Conservation (phyloP, 1,284 basidiomycete species). For the Ganoderma resinaceum region DNA sequence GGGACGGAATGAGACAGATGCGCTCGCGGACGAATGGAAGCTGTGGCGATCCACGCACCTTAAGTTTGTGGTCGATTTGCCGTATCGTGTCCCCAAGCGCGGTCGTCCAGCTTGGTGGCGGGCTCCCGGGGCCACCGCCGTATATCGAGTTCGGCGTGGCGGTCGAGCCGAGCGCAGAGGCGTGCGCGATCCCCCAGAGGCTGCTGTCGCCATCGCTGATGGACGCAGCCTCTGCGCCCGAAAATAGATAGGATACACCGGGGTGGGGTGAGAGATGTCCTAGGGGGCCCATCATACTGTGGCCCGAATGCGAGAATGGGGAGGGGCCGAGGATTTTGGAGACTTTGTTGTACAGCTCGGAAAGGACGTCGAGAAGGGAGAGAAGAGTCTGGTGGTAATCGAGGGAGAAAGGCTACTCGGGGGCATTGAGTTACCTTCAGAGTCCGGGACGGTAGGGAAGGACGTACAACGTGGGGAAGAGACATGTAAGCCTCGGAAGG, state of each 20-base stretch:
- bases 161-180: constrained; percentile 34
- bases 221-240: constrained; percentile 43
- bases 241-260: constrained; percentile 81
- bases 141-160: constrained; percentile 37
- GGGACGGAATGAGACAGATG: constrained; percentile 14
- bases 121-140: constrained; percentile 52
- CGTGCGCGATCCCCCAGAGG: constrained; percentile 77
- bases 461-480: constrained; percentile 74
- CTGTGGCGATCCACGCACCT: constrained; percentile 54
- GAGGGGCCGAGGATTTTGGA: constrained; percentile 81
- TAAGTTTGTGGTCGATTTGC: constrained; percentile 84
- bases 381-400: constrained; percentile 89
- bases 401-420: constrained; percentile 75
- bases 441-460: neutral
- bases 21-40: neutral
- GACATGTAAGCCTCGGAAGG: constrained; percentile 74
- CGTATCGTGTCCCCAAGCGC: constrained; percentile 73
- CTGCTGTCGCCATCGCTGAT: constrained; percentile 55
- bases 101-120: constrained; percentile 66
- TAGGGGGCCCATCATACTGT: constrained; percentile 80
- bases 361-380: constrained; percentile 85
- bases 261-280: constrained; percentile 77
- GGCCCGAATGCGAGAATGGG: constrained; percentile 66
- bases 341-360: constrained; percentile 87
- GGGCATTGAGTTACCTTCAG: constrained; percentile 9